Evolutionary conservation across 2,329 filamentous ascomycete genomes (phyloP).

Genomic region (Calonectria leucothoes): DNA sequence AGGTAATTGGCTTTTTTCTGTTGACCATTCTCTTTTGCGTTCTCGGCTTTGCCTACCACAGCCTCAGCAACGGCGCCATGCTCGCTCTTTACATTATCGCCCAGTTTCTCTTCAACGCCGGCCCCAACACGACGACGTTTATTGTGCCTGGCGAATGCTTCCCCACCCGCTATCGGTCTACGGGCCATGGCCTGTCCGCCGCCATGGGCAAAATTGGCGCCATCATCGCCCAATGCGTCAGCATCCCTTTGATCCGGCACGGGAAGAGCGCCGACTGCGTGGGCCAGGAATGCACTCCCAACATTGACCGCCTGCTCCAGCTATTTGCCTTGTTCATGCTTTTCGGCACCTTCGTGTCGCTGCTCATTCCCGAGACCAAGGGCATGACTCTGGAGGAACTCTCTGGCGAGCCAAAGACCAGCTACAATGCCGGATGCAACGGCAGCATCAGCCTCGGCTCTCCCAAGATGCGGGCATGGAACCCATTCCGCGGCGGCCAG

Average conservation of each 20-base stretch:
- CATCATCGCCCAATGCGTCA: conserved; percentile 74
- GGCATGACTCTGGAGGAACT: conserved; percentile 78
- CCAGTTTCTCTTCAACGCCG: conserved; percentile 76
- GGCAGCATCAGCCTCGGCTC: conserved; percentile 57
- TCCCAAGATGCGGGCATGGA: conserved; percentile 51
- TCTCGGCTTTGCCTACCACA: conserved; percentile 70
- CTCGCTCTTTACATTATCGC: conserved; percentile 72
- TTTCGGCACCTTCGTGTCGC: conserved; percentile 73
- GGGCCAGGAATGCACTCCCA: conserved; percentile 62
- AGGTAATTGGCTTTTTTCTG: conserved; percentile 70
- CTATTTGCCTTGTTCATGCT: conserved; percentile 87
- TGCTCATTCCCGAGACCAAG: conserved; percentile 84
- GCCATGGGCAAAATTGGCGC: conserved; percentile 76
- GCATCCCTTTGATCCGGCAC: conserved; percentile 69
- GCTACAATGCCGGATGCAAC: conserved; percentile 63
- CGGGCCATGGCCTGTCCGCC: conserved; percentile 73
- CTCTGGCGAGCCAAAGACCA: conserved; percentile 73
- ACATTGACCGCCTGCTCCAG: conserved; percentile 80
- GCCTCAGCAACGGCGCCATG: conserved; percentile 59
- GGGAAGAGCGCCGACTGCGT: conserved; percentile 63
- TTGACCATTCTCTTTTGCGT: conserved; percentile 72
- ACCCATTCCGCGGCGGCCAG: conserved; percentile 61
- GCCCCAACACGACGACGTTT: conserved; percentile 75
- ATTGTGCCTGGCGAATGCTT: conserved; percentile 74
- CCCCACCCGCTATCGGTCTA: conserved; percentile 71